Percentiles rank a stretch among this genome's conserved stretches.
Conservation (phyloP, 352 stramenopile genomes). For the Elongisporangium anandrum region DNA sequence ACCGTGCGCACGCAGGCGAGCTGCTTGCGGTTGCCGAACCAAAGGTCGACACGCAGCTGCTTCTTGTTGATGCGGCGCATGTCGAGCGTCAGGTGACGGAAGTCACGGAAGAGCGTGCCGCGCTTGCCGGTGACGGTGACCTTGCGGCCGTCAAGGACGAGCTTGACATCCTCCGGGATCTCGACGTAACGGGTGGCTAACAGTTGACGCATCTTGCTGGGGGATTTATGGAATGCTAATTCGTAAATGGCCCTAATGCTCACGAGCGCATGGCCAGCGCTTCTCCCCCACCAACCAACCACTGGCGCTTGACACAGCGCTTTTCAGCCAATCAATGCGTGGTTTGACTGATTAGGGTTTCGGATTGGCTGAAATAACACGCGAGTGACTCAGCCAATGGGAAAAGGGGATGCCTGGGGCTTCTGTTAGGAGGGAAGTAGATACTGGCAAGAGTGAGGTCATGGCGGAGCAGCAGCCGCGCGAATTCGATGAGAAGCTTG, state of each 20-base stretch:
- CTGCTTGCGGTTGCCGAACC: constrained; percentile 99
- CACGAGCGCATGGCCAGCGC: neutral
- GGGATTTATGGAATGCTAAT: constrained; percentile 52
- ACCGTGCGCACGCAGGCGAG: constrained; percentile 97
- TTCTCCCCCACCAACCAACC: constrained; percentile 13
- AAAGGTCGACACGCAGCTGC: constrained; percentile 96
- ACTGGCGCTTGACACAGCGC: neutral
- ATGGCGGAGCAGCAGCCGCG: constrained; percentile 2
- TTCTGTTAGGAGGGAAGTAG: neutral
- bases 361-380: constrained; percentile 3
- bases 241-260: constrained; percentile 43
- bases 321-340: constrained; percentile 8
- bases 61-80: constrained; percentile 89
- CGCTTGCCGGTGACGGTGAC: constrained; percentile 96
- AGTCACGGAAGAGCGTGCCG: constrained; percentile 93
- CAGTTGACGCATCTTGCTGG: constrained; percentile 83
- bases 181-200: constrained; percentile 92
- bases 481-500: constrained; percentile 11
- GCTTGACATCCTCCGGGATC: constrained; percentile 92
- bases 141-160: constrained; percentile 93
- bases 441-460: neutral
- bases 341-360: neutral
- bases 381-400: neutral
- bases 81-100: constrained; percentile 97
- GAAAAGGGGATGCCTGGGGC: neutral